A percentile compares a stretch with the other conserved stretches of the same genome.
Conservation (phyloP, 768 basidiomycete genomes). For the Tricholoma sp. region DNA sequence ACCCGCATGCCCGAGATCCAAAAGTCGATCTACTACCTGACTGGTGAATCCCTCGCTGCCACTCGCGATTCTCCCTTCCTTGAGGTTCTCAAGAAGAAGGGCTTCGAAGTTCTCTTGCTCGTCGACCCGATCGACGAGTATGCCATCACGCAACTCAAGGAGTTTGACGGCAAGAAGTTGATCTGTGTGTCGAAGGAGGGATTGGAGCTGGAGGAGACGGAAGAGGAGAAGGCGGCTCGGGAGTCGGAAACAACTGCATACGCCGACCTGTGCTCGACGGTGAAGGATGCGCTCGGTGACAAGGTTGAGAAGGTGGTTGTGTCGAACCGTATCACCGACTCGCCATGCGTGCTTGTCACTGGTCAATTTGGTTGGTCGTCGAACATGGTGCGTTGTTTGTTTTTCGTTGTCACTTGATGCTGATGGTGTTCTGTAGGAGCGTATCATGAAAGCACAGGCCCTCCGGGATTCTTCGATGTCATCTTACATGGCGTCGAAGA, state of each 20-base stretch:
- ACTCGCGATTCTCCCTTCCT: slow-evolving; percentile 97
- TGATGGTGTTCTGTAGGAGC: slow-evolving; percentile 47
- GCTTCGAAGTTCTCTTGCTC: slow-evolving; percentile 95
- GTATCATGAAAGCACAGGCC: slow-evolving; percentile 99
- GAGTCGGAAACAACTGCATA: slow-evolving; percentile 84
- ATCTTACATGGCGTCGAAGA: slow-evolving; percentile 98
- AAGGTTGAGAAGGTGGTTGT: slow-evolving; percentile 99
- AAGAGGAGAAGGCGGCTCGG: slow-evolving; percentile 90
- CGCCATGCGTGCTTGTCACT: slow-evolving; percentile 95
- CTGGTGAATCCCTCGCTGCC: slow-evolving; percentile 91
- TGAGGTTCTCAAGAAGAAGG: slow-evolving; percentile 98
- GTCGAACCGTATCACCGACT: slow-evolving; percentile 96
- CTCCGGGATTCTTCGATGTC: slow-evolving; percentile 96
- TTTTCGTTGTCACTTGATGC: background rate
- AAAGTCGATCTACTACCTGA: slow-evolving; percentile 99
- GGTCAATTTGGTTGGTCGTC: slow-evolving; percentile 99
- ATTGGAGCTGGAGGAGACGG: slow-evolving; percentile 97
- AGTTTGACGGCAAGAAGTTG: slow-evolving; percentile 97
- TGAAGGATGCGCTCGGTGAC: slow-evolving; percentile 98
- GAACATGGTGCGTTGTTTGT: slow-evolving; percentile 67
- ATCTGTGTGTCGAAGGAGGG: slow-evolving; percentile 99
- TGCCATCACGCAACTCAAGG: slow-evolving; percentile 97
- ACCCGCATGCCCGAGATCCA: slow-evolving; percentile 99
- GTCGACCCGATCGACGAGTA: slow-evolving; percentile 99
- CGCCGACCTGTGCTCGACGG: slow-evolving; percentile 84